Base-by-base conservation (phyloP, 768 basidiomycete species). In the Amanita molliuscula region DNA sequence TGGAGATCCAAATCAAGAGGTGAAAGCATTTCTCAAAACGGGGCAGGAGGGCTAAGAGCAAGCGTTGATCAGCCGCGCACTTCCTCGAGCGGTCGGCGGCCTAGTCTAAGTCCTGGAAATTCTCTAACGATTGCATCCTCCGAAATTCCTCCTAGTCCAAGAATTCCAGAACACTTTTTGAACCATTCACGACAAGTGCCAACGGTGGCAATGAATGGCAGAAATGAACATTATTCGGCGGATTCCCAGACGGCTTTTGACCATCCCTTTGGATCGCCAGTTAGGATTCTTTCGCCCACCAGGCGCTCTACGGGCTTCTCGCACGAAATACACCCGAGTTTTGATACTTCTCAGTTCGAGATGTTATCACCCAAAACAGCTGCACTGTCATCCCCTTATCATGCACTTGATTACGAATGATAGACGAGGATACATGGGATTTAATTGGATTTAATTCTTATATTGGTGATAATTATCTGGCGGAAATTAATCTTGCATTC, bases 261-360 rank as follows among this genome's bases (percentile, higher is more conserved):
- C 23, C 41, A 36, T n/a, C 23, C 18, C 15, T 2, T 11, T 15
- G 9, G 48, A 33, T 50, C 31, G 6, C 42, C 48, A 20, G 11
- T 35, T 18, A 40, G 16, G 9, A 42, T 40, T 45, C 46, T 21
- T 45, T 58, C 56, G 48, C 55, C 52, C 44, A 38, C 47, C 34
- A 54, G 54, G 45, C 54, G 47, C 50, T 59, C 72, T 45, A 67
- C 68, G 56, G 60, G 66, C 43, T 74, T 75, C 34, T 75, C 72
- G 18, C 64, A 64, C 43, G 67, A 68, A 44, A 71, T 70, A 50
- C 65, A 72, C 18, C 72, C 73, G 33, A 82, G 78, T 59, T 73
- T 81, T 51, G 82, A 87, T 56, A 70, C 67, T 11, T 78, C 80
- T 13, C 80, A 82, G 58, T 84, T 83, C 58, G 84, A 85, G 64